Conservation (phyloP, 2,329 filamentous ascomycete species). For the Sarocladiaceae sp. region DNA sequence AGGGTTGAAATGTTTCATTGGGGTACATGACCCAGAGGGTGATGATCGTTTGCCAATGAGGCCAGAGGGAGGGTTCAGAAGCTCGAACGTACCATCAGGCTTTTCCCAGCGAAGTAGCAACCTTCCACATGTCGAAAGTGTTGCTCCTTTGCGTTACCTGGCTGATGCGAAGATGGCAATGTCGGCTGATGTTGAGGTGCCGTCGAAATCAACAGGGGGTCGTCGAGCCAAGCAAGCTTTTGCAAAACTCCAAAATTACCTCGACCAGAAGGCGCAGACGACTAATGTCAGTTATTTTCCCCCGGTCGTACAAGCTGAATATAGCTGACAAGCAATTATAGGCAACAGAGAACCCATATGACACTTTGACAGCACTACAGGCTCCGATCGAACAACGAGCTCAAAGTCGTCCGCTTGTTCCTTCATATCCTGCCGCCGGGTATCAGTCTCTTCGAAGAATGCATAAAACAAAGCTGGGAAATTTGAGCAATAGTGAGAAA, state of each 20-base stretch:
- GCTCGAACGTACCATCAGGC: too few relatives aligned
- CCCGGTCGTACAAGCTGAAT: neutral
- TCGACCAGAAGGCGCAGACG: neutral
- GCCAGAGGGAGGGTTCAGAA: too few relatives aligned
- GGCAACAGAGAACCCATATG: neutral
- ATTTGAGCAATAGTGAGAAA: too few relatives aligned
- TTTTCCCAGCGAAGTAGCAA: too few relatives aligned
- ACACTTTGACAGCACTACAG: neutral
- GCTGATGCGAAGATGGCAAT: neutral
- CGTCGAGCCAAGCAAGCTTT: neutral
- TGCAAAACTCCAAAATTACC: neutral
- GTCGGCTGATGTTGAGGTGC: neutral
- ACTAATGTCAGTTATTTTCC: neutral
- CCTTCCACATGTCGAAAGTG: neutral
- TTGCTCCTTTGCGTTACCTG: neutral
- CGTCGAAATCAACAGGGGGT: neutral
- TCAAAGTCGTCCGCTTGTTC: too few relatives aligned
- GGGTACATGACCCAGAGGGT: neutral
- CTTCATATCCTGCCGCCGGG: too few relatives aligned
- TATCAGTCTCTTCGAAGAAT: too few relatives aligned
- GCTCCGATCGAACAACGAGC: neutral
- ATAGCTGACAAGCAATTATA: neutral
- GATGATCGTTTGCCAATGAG: neutral
- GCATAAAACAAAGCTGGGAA: too few relatives aligned
- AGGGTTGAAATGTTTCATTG: neutral